A percentile compares a stretch with the other conserved stretches of the same genome.
phyloP scores from a whole-genome alignment of 495 filamentous ascomycete species.

The Penicillium canescens region DNA sequence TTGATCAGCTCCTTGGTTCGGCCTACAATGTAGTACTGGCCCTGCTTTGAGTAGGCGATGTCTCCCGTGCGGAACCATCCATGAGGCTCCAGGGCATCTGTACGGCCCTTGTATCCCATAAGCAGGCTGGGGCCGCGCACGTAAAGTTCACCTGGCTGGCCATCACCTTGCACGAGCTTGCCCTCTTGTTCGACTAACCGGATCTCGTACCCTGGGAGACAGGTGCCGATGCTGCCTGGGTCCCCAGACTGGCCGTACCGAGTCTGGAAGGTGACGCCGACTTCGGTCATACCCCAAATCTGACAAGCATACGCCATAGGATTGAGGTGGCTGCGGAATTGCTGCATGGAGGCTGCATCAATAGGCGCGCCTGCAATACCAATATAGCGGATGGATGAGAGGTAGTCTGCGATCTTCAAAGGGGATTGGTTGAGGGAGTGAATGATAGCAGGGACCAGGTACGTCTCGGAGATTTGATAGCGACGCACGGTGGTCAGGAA shows the following conservation, averaged over 20 bases:
- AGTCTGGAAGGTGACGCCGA: slow-evolving; percentile 55
- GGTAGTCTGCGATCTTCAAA: slow-evolving; percentile 41
- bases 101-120: slow-evolving; percentile 39
- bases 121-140: slow-evolving; percentile 44
- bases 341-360: slow-evolving; percentile 37
- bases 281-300: slow-evolving; percentile 47
- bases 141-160: slow-evolving; percentile 53
- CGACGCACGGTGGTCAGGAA: slow-evolving; percentile 56
- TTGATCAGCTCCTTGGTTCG: slow-evolving; percentile 79
- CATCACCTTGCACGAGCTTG: slow-evolving; percentile 45
- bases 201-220: slow-evolving; percentile 68
- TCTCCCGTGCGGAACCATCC: slow-evolving; percentile 83
- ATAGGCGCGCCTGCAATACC: slow-evolving; percentile 53
- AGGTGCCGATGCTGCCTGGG: slow-evolving; percentile 61
- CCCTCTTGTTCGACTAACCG: slow-evolving; percentile 52
- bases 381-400: slow-evolving; percentile 50
- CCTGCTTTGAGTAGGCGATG: slow-evolving; percentile 60
- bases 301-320: slow-evolving; percentile 37
- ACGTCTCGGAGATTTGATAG: slow-evolving; percentile 60
- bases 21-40: slow-evolving; percentile 71
- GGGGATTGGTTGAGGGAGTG: slow-evolving; percentile 48
- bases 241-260: slow-evolving; percentile 40
- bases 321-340: slow-evolving; percentile 41
- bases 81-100: slow-evolving; percentile 46
- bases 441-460: slow-evolving; percentile 63